Base-by-base conservation (phyloP, 306 rosid species). In the Psophocarpus tetragonolobus region DNA sequence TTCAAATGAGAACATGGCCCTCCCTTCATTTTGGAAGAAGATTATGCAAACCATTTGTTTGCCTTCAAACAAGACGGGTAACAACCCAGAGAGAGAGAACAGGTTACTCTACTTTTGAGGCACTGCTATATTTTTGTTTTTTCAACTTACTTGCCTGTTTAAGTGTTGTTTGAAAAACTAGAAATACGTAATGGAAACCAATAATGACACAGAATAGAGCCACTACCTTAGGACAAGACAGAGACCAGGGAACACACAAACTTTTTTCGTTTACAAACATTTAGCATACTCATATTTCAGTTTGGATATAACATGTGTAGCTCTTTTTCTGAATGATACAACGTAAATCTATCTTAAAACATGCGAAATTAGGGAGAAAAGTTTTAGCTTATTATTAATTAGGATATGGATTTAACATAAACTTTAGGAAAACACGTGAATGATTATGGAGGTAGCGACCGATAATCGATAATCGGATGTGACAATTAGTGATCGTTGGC, bases 371-470 rank as follows among this genome's bases (percentile, higher is more conserved):
- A 18, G 29, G 6, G 9, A 36, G 17, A 35, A 35, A 4, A 53
- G 4, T 69, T 13, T 69, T 56, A 39, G 17, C 45, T 64, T 27
- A 64, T 64, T 27, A 64, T 57, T 27, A 23, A 58, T 61, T 30
- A 61, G 47, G 50, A 13, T 27, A 39, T 23, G n/a, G 4, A 71
- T 21, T 15, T 56, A 50, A 54, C 56, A 38, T 9, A 65, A 29
- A 53, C 48, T 38, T 70, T 76, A 47, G 82, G 70, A 79, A 27
- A 73, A 80, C 88, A 73, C 80, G 84, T 90, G 90, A n/a, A n/a
- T n/a, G n/a, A n/a, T n/a, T n/a, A n/a, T n/a, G n/a, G n/a, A n/a
- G n/a, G n/a, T n/a, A n/a, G n/a, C n/a, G n/a, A n/a, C n/a, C n/a
- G n/a, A n/a, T n/a, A n/a, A n/a, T n/a, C n/a, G n/a, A n/a, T n/a